phyloP scores from a whole-genome alignment of 2,329 filamentous ascomycete genomes.

The Colletotrichum sp. region DNA sequence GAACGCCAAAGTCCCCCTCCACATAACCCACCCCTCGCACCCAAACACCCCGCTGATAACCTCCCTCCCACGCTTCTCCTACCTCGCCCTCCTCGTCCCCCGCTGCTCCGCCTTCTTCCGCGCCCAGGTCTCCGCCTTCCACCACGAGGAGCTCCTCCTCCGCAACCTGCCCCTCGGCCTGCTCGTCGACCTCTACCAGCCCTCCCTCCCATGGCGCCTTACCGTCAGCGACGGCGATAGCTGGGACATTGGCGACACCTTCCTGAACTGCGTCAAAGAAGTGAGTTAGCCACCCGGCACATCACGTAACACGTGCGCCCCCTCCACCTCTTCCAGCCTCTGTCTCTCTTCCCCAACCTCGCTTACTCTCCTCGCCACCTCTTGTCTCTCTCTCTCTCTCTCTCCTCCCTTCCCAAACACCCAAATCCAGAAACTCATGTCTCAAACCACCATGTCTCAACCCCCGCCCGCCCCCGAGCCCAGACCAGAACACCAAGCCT shows the following conservation, averaged over 20 bases:
- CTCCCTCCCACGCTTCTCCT: conserved; percentile 62
- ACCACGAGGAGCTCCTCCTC: conserved; percentile 59
- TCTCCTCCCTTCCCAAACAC: not conserved
- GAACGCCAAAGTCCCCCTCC: conserved; percentile 57
- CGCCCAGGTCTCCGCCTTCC: conserved; percentile 61
- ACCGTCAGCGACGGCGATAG: conserved; percentile 58
- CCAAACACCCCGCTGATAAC: conserved; percentile 56
- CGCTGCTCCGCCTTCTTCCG: conserved; percentile 59
- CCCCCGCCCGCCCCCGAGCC: not conserved
- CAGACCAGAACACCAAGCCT: not conserved
- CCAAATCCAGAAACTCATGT: not conserved
- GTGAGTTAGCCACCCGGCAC: conserved; percentile 33
- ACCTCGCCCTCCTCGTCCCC: conserved; percentile 62
- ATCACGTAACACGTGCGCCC: not conserved
- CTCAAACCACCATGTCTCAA: not conserved
- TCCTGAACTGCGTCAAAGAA: conserved; percentile 70
- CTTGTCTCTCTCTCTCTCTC: not conserved
- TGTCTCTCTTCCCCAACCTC: not conserved
- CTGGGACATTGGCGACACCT: conserved; percentile 67
- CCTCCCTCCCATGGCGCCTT: conserved; percentile 58
- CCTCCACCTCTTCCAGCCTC: not conserved
- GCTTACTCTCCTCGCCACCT: not conserved
- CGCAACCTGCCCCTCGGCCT: conserved; percentile 59
- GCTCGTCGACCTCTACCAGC: conserved; percentile 62
- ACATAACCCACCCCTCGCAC: conserved; percentile 56